These are phyloP conservation scores for Aspergillus steynii DNA, from an alignment of 495 filamentous ascomycete genomes.

Conservation along the genomic window DNA sequence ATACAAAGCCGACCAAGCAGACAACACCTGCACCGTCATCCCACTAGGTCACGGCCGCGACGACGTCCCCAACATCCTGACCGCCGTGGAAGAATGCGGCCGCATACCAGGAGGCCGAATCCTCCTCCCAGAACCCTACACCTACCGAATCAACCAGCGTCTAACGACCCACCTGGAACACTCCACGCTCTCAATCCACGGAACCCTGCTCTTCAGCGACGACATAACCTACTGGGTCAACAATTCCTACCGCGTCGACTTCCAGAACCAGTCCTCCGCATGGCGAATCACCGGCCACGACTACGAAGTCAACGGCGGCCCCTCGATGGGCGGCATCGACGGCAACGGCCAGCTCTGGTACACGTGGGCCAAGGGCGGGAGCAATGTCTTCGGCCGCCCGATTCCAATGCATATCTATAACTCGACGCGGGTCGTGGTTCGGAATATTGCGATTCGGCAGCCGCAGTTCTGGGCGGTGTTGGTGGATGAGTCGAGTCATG, in stretches of 20 bases:
- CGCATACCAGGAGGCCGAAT: constrained; percentile 31
- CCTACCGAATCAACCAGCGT: constrained; percentile 40
- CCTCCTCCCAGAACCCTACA: constrained; percentile 36
- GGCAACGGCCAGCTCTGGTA: constrained; percentile 53
- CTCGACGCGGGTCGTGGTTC: background rate
- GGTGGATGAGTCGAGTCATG: constrained; percentile 36
- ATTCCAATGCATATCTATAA: constrained; percentile 21
- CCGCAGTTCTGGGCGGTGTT: constrained; percentile 49
- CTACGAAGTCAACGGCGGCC: constrained; percentile 34
- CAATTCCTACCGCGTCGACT: constrained; percentile 41
- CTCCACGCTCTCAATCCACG: constrained; percentile 37
- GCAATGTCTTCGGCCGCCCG: constrained; percentile 46
- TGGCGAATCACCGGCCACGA: constrained; percentile 46
- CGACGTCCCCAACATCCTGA: constrained; percentile 42
- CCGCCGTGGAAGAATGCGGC: constrained; percentile 43
- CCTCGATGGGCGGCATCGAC: constrained; percentile 43
- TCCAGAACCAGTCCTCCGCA: constrained; percentile 50
- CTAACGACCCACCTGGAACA: constrained; percentile 47
- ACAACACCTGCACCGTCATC: constrained; percentile 3
- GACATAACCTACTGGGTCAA: constrained; percentile 48
- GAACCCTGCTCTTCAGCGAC: constrained; percentile 38
- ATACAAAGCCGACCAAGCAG: background rate
- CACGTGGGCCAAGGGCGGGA: constrained; percentile 26
- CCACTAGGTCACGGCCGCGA: constrained; percentile 16
- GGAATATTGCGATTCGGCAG: constrained; percentile 31